phyloP scores from a whole-genome alignment of 176 grass and related monocot species.

The Aegilops longissima region DNA sequence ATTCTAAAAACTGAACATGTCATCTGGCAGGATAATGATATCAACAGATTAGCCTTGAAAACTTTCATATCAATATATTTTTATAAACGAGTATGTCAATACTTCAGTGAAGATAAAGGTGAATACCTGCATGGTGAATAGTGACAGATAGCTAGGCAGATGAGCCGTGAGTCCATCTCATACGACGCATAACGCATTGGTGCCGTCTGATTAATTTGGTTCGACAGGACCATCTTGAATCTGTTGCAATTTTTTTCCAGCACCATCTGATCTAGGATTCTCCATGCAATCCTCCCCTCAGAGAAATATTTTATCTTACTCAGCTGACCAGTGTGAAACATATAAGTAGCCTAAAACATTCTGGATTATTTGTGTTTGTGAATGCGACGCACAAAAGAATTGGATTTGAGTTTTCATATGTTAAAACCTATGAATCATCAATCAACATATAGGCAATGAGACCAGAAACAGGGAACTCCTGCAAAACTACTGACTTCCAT shows the following conservation, averaged over 20 bases:
- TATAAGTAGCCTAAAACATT: background rate
- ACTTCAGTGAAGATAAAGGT: background rate
- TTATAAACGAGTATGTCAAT: conserved; percentile 1
- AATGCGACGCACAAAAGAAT: background rate
- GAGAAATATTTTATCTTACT: background rate
- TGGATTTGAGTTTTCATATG: background rate
- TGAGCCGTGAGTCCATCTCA: background rate
- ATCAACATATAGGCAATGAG: background rate
- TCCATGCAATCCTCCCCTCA: background rate
- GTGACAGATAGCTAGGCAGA: conserved; percentile 15
- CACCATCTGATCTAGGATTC: background rate
- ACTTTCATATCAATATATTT: conserved; percentile 5
- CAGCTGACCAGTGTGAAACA: background rate
- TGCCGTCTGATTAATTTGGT: background rate
- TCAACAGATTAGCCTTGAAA: conserved; percentile 13
- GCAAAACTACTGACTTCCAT: background rate
- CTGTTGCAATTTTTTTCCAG: background rate
- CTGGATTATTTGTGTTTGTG: background rate
- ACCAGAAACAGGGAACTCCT: background rate
- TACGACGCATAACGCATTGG: background rate
- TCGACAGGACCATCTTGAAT: conserved; percentile 10
- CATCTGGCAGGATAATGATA: background rate
- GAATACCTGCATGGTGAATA: background rate
- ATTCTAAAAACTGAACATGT: conserved; percentile 3
- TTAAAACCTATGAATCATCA: background rate